Evolutionary conservation across 805 yeast species (phyloP).

Genomic region (Maudiozyma barnettii): DNA sequence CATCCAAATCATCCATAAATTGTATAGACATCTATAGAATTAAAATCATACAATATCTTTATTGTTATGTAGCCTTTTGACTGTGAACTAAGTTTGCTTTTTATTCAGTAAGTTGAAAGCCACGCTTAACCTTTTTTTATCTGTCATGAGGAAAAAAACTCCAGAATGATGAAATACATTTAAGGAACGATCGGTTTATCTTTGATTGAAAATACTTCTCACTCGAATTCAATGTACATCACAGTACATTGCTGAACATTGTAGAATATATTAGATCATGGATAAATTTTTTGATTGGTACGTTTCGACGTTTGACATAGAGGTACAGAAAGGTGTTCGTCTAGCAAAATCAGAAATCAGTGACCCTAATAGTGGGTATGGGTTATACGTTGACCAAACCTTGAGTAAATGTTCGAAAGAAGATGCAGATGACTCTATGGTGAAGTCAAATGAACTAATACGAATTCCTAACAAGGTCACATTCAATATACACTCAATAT

Average conservation of each 20-base stretch:
- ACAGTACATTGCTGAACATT: no score
- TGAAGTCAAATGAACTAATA: constrained; percentile 22
- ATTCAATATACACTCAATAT: constrained; percentile 26
- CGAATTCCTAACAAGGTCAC: constrained; percentile 31
- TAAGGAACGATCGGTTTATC: no score
- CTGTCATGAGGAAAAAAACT: no score
- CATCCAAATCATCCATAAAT: neutral
- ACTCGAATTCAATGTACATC: no score
- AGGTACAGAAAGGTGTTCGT: neutral
- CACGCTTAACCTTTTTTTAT: no score
- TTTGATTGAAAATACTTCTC: no score
- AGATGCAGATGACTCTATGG: no score
- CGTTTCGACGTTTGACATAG: neutral
- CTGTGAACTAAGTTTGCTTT: no score
- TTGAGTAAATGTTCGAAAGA: neutral
- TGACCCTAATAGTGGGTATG: constrained; percentile 29
- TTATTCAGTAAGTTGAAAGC: no score
- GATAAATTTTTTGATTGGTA: neutral
- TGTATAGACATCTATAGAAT: neutral
- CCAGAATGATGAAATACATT: no score
- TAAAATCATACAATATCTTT: neutral
- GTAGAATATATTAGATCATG: neutral
- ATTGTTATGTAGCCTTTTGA: neutral
- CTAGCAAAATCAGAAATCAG: constrained; percentile 1
- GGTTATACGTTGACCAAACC: constrained; percentile 8